Base-by-base conservation (phyloP, 768 basidiomycete species). In the Termitomyces sp. region DNA sequence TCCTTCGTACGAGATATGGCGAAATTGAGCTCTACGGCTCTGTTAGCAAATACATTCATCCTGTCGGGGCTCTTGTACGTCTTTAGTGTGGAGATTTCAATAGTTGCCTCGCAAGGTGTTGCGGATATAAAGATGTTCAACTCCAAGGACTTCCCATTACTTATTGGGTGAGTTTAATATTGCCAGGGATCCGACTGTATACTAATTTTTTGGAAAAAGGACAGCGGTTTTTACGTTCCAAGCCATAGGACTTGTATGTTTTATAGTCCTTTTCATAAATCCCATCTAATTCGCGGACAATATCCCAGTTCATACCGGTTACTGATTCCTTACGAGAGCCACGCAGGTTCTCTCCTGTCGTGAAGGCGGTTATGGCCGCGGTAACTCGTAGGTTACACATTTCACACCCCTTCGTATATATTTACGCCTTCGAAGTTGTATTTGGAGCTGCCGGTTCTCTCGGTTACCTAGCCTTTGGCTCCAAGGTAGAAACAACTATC, bases 171-270 rank as follows among this genome's bases (percentile, higher is more conserved):
- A 18, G 34, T 43, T 1, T n/a, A 20, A n/a, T 22, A 31, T 27
- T 20, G 9, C 5, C 8, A 8, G 6, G 18, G 31, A 49, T 13
- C 31, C 16, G 31, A 52, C 61, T 7, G n/a, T 51, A n/a, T 27
- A 27, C 41, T 49, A 61, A 29, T 39, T 51, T 18, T 20, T 34
- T 20, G 34, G n/a, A 14, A 27, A 60, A 51, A 93, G 94, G 12
- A 98, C 96, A 24, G 96, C 97, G 3, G 95, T 98, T 29, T 98
- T 98, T 72, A 92, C 97, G 0, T 99, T 98, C 64, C 96, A 98
- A 71, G 97, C 96, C 9, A 93, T 99, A 62, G 97, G 96, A 46
- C 75, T 98, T 71, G 88, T 90, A 63, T 62, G 84, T 70, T 20
- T n/a, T 51, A 27, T 29, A 18, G 24, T 13, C 16, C 24, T 24